Conservation (phyloP, 176 grass and related monocot species). For the Ampelocalamus luodianensis region DNA sequence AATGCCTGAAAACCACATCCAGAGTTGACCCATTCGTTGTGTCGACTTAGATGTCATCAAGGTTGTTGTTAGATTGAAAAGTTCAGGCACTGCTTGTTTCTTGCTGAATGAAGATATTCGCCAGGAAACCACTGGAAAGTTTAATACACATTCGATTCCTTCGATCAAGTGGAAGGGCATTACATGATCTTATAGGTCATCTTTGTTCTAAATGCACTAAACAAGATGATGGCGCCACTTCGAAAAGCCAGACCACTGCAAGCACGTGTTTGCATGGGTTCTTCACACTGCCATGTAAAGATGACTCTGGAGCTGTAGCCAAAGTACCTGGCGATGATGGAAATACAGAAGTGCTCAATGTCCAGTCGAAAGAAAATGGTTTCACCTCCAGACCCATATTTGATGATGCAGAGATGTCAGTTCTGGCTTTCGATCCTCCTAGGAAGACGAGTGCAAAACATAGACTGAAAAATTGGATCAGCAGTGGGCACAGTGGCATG, state of each 20-base stretch:
- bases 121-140: slow-evolving; percentile 32
- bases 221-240: slow-evolving; percentile 35
- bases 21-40: background rate
- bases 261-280: slow-evolving; percentile 56
- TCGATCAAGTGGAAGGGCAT: slow-evolving; percentile 55
- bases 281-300: slow-evolving; percentile 40
- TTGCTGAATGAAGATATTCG: slow-evolving; percentile 49
- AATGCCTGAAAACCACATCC: background rate
- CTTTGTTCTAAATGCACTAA: slow-evolving; percentile 64
- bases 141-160: slow-evolving; percentile 34
- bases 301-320: slow-evolving; percentile 14
- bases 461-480: slow-evolving; percentile 48
- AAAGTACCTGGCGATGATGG: background rate
- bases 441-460: slow-evolving; percentile 51
- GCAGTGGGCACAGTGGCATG: slow-evolving; percentile 41
- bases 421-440: slow-evolving; percentile 24
- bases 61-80: slow-evolving; percentile 4
- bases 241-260: slow-evolving; percentile 35
- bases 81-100: slow-evolving; percentile 7
- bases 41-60: slow-evolving; percentile 25
- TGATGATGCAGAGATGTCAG: slow-evolving; percentile 30
- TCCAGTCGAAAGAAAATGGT: slow-evolving; percentile 37
- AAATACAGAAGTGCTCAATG: slow-evolving; percentile 14
- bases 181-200: slow-evolving; percentile 49
- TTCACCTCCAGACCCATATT: background rate